Evolutionary conservation across 1,139 yeast genomes (phyloP), one percentile per base, ranked within the genome.

Genomic region (Taiozyma sp.): DNA sequence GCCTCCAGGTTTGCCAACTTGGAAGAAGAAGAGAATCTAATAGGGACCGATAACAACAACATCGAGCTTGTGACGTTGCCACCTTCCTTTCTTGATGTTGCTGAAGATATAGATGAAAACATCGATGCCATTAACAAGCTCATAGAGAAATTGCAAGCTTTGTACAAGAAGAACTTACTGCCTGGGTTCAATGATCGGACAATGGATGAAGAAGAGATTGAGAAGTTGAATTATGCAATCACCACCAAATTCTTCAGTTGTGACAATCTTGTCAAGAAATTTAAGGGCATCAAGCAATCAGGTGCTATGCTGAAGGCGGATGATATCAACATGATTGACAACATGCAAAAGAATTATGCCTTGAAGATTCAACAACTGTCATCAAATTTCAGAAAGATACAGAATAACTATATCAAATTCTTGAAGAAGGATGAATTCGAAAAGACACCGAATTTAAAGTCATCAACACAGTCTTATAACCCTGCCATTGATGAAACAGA

Each of bases 131-230:
- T 52, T 57, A 62, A 43, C 71, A 83, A 61, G 77, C 84, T 56
- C 73, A 75, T 54, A 55, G 68, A 57, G 46, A 79, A 77, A 53
- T 74, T 93, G 60, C 84, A 83, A 51, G 76, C 79, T 38, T 68
- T 90, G 47, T 95, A 95, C 66, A 85, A 87, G 65, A 87, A 85
- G 68, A 87, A 92, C 58, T 76, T 93, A 30, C 78, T 93, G 46
- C 96, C 97, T 2, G 93, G 93, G 42, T 88, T 91, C 63, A 84
- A 80, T 57, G 97, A 92, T 65, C 78, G 88, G 56, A 77, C 82
- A 3, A 75, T 76, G 24, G 83, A 83, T 57, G 87, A 85, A 59
- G 89, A 85, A 57, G 80, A 77, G 54, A 90, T 95, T 56, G 97
- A 92, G 65, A 80, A 80, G 51, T 68, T 89, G 59, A 90, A 93